Evolutionary conservation across 192 early-diverging fungal species (phyloP).

Genomic region (Backusella australiensis): DNA sequence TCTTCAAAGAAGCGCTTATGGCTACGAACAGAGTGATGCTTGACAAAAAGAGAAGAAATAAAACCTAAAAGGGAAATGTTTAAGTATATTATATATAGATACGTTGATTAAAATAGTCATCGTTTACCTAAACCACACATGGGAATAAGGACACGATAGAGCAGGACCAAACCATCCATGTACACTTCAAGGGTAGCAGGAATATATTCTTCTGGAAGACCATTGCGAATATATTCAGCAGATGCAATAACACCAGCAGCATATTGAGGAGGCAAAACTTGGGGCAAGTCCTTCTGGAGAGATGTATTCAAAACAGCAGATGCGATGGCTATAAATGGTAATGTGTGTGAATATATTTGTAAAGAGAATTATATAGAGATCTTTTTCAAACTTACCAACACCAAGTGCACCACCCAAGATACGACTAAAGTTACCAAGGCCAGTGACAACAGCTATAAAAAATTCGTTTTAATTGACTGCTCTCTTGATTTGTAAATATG

Average conservation of each 20-base stretch:
- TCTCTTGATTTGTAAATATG: neutral
- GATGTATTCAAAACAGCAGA: conserved; percentile 16
- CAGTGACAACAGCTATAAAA: conserved; percentile 17
- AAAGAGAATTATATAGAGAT: no score
- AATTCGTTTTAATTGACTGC: neutral
- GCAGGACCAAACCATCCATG: neutral
- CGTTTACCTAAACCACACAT: conserved; percentile 1
- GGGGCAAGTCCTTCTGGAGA: neutral
- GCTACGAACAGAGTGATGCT: conserved; percentile 19
- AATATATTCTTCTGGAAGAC: neutral
- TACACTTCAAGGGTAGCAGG: neutral
- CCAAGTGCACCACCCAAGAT: conserved; percentile 29
- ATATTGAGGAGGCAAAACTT: neutral
- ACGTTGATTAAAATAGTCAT: neutral
- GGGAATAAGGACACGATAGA: conserved; percentile 9
- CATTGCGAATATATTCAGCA: neutral
- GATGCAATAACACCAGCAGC: conserved; percentile 2
- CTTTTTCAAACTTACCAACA: conserved; percentile 4
- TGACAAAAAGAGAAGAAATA: conserved; percentile 16
- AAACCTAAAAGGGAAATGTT: conserved; percentile 14
- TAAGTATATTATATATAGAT: neutral
- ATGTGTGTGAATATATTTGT: neutral
- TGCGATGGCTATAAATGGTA: conserved; percentile 1
- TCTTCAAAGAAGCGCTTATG: neutral
- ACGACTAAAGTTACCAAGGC: conserved; percentile 22